A percentile compares a stretch with the other conserved stretches of the same genome.
Evolutionary conservation across 1,139 yeast species (phyloP).

Genomic region (Geotrichum klebahnii): DNA sequence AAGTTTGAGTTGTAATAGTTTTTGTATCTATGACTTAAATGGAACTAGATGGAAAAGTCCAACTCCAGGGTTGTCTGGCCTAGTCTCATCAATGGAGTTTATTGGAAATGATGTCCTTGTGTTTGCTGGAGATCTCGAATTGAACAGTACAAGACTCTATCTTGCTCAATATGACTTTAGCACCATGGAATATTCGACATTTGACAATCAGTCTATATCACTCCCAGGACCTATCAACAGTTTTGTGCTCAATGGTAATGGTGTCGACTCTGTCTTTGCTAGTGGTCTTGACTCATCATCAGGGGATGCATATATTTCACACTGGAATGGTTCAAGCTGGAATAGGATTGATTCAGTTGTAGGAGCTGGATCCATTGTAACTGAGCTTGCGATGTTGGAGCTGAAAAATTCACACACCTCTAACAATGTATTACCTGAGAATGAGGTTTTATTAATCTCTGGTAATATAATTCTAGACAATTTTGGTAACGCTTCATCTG

Average conservation of each 20-base stretch:
- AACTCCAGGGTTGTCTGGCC: conserved; percentile 48
- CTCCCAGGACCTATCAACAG: conserved; percentile 46
- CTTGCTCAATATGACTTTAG: conserved; percentile 54
- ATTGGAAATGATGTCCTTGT: conserved; percentile 50
- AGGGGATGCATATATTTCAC: conserved; percentile 20
- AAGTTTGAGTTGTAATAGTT: conserved; percentile 53
- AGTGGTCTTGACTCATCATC: conserved; percentile 48
- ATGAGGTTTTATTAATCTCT: conserved; percentile 53
- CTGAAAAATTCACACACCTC: conserved; percentile 35
- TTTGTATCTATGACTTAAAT: conserved; percentile 64
- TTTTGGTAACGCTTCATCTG: conserved; percentile 62
- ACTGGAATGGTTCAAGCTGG: conserved; percentile 36
- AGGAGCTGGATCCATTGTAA: conserved; percentile 31
- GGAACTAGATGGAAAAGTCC: conserved; percentile 55
- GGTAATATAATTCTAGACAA: conserved; percentile 54
- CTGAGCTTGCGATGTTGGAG: conserved; percentile 38
- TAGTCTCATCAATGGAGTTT: conserved; percentile 54
- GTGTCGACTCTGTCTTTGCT: conserved; percentile 53
- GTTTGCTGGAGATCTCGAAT: conserved; percentile 57
- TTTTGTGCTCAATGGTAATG: conserved; percentile 51
- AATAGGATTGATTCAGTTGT: conserved; percentile 40
- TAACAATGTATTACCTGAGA: conserved; percentile 42
- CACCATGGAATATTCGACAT: conserved; percentile 29
- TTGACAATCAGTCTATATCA: conserved; percentile 27
- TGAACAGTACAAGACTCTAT: conserved; percentile 42